Evolutionary conservation across 495 filamentous ascomycete genomes (phyloP), one percentile per base, ranked within the genome.

Genomic region (Tuber calosporum): DNA sequence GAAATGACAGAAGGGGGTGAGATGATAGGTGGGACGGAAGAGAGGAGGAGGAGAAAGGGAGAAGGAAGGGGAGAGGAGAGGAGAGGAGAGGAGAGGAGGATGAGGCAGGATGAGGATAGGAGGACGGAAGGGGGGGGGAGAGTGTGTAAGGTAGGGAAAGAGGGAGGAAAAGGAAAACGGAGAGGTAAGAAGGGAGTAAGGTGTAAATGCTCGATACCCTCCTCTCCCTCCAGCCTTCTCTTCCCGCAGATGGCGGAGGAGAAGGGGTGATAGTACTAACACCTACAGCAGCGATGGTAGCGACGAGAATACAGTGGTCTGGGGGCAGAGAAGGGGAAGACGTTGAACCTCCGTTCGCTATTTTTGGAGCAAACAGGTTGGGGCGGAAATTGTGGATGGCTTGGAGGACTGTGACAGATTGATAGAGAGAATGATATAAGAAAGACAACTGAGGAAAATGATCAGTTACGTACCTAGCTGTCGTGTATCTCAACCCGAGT

Each of bases 281-380:
- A 76, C 69, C 69, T 71, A 73, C 19, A 26, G 37, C 71, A 39
- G 43, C 26, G 62, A 36, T 39, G n/a, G 72, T 73, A 66, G 67
- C 69, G 67, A 43, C 39, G 45, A 75, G 66, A 62, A 62, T 19
- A 34, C 13, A 62, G 53, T 34, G 53, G 53, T 30, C 53, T 34
- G 30, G 53, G 30, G 19, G 53, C 53, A 17, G 53, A 34, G 11
- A 62, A 62, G 30, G 26, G 48, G 75, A 75, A 43, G 70, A 73
- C 53, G 73, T 70, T 66, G 71, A 68, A 43, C 34, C 36, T 68
- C 68, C 75, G 67, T 75, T 78, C 76, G 75, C 76, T 73, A 78
- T 78, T 78, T 74, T 77, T 73, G 75, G 76, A 71, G 67, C 41
- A 58, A 58, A 42, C 53, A 62, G 77, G 76, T 77, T 71, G 68